These are phyloP conservation scores for Colletotrichum trifolii DNA, from an alignment of 2,329 filamentous ascomycete species.

Conservation along the genomic window DNA sequence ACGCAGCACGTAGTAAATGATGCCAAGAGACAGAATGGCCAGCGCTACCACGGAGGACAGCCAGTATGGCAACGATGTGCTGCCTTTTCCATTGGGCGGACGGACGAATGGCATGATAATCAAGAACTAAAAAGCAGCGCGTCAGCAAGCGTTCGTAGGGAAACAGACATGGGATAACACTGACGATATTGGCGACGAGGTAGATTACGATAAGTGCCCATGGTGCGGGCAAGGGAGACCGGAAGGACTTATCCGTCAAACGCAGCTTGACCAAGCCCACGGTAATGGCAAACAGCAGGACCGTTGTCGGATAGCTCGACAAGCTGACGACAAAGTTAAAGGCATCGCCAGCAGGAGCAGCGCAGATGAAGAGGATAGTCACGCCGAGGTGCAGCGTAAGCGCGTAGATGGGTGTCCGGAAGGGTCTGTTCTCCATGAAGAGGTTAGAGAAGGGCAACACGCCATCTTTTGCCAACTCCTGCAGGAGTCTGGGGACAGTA, in stretches of 20 bases:
- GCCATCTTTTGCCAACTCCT: conserved; percentile 37
- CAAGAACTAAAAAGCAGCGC: conserved; percentile 7
- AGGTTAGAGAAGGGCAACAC: conserved; percentile 40
- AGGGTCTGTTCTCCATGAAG: conserved; percentile 42
- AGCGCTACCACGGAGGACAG: conserved; percentile 31
- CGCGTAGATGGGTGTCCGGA: conserved; percentile 39
- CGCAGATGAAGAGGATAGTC: conserved; percentile 40
- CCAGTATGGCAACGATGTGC: conserved; percentile 32
- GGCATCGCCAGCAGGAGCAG: conserved; percentile 39
- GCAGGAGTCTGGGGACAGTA: conserved; percentile 37
- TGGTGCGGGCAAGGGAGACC: conserved; percentile 36
- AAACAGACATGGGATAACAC: neutral
- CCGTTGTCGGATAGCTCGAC: conserved; percentile 38
- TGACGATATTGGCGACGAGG: conserved; percentile 23
- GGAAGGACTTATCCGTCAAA: conserved; percentile 34
- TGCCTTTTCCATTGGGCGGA: conserved; percentile 27
- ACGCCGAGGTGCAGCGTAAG: conserved; percentile 38
- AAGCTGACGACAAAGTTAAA: conserved; percentile 41
- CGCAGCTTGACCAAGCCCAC: conserved; percentile 40
- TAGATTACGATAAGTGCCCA: conserved; percentile 37
- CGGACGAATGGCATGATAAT: conserved; percentile 31
- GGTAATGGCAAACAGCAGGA: conserved; percentile 36
- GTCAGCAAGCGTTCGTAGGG: neutral
- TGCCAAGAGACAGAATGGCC: conserved; percentile 17
- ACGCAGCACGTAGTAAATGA: conserved; percentile 20